A percentile compares a stretch with the other conserved stretches of the same genome.
phyloP scores from a whole-genome alignment of 306 rosid genomes.

The Abrus precatorius region DNA sequence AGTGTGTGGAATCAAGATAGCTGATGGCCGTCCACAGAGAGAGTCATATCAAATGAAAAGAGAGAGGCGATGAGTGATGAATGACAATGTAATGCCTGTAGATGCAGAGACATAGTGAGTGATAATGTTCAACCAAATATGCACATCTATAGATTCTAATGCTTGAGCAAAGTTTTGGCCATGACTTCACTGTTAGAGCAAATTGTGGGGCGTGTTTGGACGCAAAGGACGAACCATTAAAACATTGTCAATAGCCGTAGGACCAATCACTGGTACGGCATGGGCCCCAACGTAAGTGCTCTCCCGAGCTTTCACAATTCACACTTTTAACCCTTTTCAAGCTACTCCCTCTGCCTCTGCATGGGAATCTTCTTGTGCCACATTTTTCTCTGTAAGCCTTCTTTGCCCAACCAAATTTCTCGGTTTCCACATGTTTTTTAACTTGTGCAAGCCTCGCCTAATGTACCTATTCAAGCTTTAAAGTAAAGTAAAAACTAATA shows the following conservation, averaged over 20 bases:
- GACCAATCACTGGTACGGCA: constrained; percentile 36
- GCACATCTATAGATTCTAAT: constrained; percentile 40
- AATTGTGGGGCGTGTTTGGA: constrained; percentile 36
- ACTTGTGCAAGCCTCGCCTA: constrained; percentile 21
- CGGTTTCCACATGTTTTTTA: background rate
- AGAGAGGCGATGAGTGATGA: constrained; percentile 12
- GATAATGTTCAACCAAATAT: constrained; percentile 49
- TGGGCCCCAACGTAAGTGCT: constrained; percentile 30
- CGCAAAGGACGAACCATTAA: constrained; percentile 2
- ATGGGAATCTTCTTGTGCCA: constrained; percentile 41
- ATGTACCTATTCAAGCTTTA: background rate
- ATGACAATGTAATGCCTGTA: constrained; percentile 47
- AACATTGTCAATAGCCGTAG: constrained; percentile 33
- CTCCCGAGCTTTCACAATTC: constrained; percentile 34
- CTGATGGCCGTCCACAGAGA: background rate
- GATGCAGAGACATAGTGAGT: constrained; percentile 53
- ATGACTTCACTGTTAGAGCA: background rate
- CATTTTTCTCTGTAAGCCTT: background rate
- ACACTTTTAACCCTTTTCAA: constrained; percentile 34
- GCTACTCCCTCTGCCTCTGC: constrained; percentile 6
- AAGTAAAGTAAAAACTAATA: background rate
- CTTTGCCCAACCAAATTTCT: constrained; percentile 12
- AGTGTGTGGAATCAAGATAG: constrained; percentile 46
- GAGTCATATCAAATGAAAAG: constrained; percentile 48
- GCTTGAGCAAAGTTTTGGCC: constrained; percentile 23